Evolutionary conservation across 768 basidiomycete genomes (phyloP), one percentile per base, ranked within the genome.

Genomic region (Suillus decipiens): DNA sequence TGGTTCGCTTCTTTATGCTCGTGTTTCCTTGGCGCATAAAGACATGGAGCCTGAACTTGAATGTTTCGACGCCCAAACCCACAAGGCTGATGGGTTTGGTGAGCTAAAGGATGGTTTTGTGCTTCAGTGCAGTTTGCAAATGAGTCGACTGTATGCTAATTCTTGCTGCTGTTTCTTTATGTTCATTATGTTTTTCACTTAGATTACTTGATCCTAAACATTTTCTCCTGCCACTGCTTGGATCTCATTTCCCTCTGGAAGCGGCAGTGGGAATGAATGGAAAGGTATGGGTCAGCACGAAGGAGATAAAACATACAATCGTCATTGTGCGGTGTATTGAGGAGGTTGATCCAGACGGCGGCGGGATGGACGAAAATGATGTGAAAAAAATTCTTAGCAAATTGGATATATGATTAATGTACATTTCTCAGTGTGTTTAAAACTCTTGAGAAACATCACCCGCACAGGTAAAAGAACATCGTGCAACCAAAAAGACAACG

Each of bases 41-140:
- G 96, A 99, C 74, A 96, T 98, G 92, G 97, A 99, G 61, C 96
- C 97, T 1, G 97, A 99, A 71, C 79, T 99, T 10, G 95, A 97
- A 72, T 99, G 97, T 73, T 93, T 97, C 69, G 93, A 98, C 71
- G 92, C 94, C 2, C 90, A 95, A 68, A 94, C 93, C 31, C 89
- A 87, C 66, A 99, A 97, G 76, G 80, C 95, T 1, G 93, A 93
- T 64, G 96, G 95, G 0, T 98, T 92, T 68, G 97, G 97, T 1
- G 95, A 96, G 68, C 82, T 99, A 42, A 95, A 92, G 67, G 92
- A 89, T 9, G 96, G 96, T 1, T 91, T 96, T 69, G 72, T 97
- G 64, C 81, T 91, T 10, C 82, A 85, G 41, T 92, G 92, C 69
- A 94, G 93, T 69, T 77, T 98, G 51, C 87, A 88, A 64, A 87